A percentile compares a stretch with the other conserved stretches of the same genome.
These are phyloP conservation scores for Acacia confusa DNA, from an alignment of 306 rosid genomes.

Conservation along the genomic window DNA sequence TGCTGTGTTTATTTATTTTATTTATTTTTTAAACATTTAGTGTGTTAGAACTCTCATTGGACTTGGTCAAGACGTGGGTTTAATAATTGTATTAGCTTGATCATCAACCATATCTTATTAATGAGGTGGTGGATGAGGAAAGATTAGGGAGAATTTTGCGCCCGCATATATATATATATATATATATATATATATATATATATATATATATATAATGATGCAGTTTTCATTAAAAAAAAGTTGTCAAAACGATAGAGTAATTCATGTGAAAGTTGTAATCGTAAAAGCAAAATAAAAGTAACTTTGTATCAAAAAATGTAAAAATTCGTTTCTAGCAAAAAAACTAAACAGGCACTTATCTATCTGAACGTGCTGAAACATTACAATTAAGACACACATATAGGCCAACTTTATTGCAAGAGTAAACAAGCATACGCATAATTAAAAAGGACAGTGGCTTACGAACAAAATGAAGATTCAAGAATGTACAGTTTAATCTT, in stretches of 20 bases:
- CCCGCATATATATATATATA: too few species aligned
- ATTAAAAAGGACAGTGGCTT: neutral
- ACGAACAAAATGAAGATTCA: neutral
- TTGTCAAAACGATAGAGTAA: neutral
- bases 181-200: too few species aligned
- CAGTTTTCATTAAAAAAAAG: neutral
- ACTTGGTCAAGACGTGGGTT: neutral
- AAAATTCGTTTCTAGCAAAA: neutral
- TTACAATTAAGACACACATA: neutral
- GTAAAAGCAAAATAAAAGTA: neutral
- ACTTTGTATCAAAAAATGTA: neutral
- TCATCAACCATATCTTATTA: neutral
- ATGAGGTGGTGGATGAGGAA: neutral
- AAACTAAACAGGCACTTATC: neutral
- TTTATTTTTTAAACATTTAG: neutral
- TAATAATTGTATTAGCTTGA: neutral
- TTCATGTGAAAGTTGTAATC: neutral
- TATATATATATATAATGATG: too few species aligned
- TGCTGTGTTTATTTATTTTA: neutral
- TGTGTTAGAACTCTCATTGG: neutral
- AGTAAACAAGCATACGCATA: neutral
- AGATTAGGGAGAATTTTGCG: neutral
- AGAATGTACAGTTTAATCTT: neutral
- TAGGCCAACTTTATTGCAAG: neutral
- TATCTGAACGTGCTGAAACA: neutral